These are phyloP conservation scores for Iberis pinnata DNA, from an alignment of 345 rosid genomes.

Conservation along the genomic window DNA sequence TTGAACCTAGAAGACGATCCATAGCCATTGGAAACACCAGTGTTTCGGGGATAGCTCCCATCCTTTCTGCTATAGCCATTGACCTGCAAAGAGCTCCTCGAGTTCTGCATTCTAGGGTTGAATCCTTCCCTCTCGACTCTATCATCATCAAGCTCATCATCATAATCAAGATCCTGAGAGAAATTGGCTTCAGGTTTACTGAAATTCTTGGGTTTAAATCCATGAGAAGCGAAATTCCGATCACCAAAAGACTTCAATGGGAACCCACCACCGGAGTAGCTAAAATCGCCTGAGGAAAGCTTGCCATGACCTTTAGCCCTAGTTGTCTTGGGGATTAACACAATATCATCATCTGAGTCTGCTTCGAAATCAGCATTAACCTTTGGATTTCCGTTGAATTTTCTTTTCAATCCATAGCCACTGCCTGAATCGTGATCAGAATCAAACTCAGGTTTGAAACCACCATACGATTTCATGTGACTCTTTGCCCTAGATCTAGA, in stretches of 20 bases:
- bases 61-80: constrained; percentile 21
- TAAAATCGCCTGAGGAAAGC: constrained; percentile 22
- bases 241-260: constrained; percentile 50
- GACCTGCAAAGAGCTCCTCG: constrained; percentile 16
- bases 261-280: constrained; percentile 31
- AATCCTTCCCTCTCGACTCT: constrained; percentile 28
- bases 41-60: constrained; percentile 16
- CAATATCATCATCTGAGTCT: constrained; percentile 32
- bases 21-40: constrained; percentile 29
- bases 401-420: constrained; percentile 33
- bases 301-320: constrained; percentile 27
- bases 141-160: constrained; percentile 31
- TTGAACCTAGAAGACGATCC: constrained; percentile 34
- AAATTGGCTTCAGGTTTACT: constrained; percentile 31
- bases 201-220: constrained; percentile 31
- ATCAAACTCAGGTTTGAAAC: constrained; percentile 29
- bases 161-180: constrained; percentile 26
- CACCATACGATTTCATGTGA: constrained; percentile 30
- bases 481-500: constrained; percentile 35
- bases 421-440: constrained; percentile 31
- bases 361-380: constrained; percentile 26
- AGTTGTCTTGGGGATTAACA: constrained; percentile 27
- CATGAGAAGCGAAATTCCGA: constrained; percentile 31
- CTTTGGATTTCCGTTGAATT: constrained; percentile 26
- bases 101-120: constrained; percentile 21